Base-by-base conservation (phyloP, 176 grass and related monocot species). In the Zea luxurians region DNA sequence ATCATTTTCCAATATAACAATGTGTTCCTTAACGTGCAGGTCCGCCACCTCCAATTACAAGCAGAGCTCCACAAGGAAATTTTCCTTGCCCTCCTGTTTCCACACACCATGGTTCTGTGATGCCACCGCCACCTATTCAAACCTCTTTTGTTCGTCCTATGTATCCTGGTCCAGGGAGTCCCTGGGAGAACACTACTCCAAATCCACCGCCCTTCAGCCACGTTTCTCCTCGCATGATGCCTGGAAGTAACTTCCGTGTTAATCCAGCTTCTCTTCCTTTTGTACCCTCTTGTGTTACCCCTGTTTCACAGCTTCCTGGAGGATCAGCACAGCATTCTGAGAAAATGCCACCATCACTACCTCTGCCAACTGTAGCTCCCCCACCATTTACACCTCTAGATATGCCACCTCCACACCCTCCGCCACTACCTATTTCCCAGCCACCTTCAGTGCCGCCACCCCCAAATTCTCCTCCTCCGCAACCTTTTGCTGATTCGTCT, bases 191-290 rank as follows among this genome's bases (percentile, higher is more conserved):
- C 72, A 89, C 87, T 79, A 81, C 80, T 64, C 73, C 78, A 76
- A 89, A 89, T 67, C 78, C 80, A 88, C 81, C 74, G 83, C 59
- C 85, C 53, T 74, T 89, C 36, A 94, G 71, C 64, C 91, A 81
- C 78, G 82, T 79, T 81, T 87, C 91, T 71, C 82, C 87, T 66
- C 69, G 94, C 52, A 91, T 92, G 76, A 84, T 87, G 80, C 46
- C 87, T 11, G 86, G 78, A 71, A 87, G 85, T 73, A 86, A 70
- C 80, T 91, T 88, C 37, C 80, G 64, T 82, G 64, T 85, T 44
- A 97, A 79, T 81, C 66, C 83, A 44, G 84, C 84, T 80, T 83
- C 91, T 90, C 85, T 90, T 83, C 89, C 91, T 79, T 94, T 94
- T 70, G 83, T 90, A 37, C 85, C 89, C 62, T 94, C 91, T 79